Evolutionary conservation across 1,284 basidiomycete genomes (phyloP).

Genomic region (Ceratobasidium theobromae): DNA sequence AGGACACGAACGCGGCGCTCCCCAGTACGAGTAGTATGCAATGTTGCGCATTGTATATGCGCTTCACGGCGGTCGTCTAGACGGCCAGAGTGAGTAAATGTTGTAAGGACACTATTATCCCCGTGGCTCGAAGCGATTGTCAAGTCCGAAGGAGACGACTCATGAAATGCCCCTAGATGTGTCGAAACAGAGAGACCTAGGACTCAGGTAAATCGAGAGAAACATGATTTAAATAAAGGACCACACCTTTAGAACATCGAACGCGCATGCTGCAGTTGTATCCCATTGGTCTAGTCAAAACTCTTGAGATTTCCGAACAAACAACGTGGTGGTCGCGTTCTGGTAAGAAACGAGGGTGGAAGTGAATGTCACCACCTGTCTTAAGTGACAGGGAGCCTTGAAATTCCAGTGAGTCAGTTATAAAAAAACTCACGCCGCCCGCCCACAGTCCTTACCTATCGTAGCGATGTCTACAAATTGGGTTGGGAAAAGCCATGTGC

Average conservation of each 20-base stretch:
- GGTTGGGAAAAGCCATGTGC: conserved; percentile 83
- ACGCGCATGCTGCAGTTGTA: conserved; percentile 84
- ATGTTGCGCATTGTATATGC: conserved; percentile 85
- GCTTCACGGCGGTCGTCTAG: conserved; percentile 79
- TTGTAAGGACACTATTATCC: conserved; percentile 74
- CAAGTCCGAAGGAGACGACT: conserved; percentile 59
- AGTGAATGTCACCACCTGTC: conserved; percentile 93
- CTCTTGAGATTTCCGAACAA: conserved; percentile 69
- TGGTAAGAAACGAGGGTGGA: conserved; percentile 86
- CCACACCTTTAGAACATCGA: conserved; percentile 79
- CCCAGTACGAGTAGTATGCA: conserved; percentile 83
- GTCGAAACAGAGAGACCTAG: conserved; percentile 32
- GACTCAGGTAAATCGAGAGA: background rate
- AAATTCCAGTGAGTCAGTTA: background rate
- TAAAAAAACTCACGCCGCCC: conserved; percentile 5
- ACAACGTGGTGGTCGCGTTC: conserved; percentile 69
- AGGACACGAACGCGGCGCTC: conserved; percentile 82
- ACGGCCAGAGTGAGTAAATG: conserved; percentile 59
- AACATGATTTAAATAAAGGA: conserved; percentile 23
- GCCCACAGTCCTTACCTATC: conserved; percentile 57
- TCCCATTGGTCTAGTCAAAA: conserved; percentile 71
- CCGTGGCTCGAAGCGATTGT: conserved; percentile 81
- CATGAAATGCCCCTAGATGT: conserved; percentile 28
- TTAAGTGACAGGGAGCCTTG: conserved; percentile 66
- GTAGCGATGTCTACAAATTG: conserved; percentile 87